Conservation (phyloP, 2,329 filamentous ascomycete genomes). For the Colletotrichum orchidophilum region DNA sequence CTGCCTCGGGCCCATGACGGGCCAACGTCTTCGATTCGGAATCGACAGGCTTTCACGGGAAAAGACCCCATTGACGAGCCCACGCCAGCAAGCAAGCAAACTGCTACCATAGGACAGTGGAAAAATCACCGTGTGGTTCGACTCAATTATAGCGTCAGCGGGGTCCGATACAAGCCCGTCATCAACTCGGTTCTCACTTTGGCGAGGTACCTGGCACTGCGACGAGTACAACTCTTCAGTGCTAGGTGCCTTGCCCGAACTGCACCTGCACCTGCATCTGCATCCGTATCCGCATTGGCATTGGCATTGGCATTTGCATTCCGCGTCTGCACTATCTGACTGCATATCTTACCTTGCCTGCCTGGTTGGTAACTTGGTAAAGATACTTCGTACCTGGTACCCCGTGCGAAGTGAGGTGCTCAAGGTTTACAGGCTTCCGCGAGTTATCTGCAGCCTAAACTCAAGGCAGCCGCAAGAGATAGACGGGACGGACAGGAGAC, state of each 20-base stretch:
- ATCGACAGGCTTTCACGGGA: background rate
- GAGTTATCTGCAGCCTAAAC: background rate
- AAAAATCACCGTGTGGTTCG: conserved; percentile 27
- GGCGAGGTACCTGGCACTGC: conserved; percentile 23
- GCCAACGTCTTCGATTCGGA: background rate
- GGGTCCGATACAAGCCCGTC: background rate
- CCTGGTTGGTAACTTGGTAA: background rate
- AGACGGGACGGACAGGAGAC: background rate
- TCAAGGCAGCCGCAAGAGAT: background rate
- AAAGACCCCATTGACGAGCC: conserved; percentile 3
- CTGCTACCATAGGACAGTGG: background rate
- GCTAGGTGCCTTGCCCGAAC: conserved; percentile 20
- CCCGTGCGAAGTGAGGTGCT: background rate
- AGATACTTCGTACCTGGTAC: background rate
- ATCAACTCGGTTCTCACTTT: background rate
- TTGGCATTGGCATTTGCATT: background rate
- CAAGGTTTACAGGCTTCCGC: background rate
- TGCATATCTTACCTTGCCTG: conserved; percentile 3
- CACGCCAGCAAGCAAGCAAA: background rate
- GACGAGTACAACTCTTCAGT: conserved; percentile 1
- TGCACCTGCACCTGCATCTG: background rate
- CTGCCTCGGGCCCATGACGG: background rate
- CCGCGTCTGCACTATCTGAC: background rate
- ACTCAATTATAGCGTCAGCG: background rate
- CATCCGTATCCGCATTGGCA: background rate